Conservation (phyloP, 75 land plant species). For the Chamaecyparis obtusa region DNA sequence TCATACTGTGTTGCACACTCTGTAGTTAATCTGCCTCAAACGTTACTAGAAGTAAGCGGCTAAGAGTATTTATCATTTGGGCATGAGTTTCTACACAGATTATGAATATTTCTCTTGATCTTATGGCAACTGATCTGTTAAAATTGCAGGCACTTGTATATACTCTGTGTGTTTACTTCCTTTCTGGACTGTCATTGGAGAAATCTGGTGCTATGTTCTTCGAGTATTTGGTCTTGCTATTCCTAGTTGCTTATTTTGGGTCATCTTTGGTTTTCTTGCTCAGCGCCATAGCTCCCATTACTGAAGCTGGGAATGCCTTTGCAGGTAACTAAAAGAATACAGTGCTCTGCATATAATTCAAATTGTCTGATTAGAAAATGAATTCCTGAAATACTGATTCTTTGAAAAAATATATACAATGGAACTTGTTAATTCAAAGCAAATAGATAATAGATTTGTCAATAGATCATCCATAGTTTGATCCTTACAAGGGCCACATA, state of each 20-base stretch:
- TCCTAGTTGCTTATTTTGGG: conserved; percentile 29
- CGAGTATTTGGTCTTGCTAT: conserved; percentile 19
- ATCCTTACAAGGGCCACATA: background rate
- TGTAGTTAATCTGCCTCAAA: conserved; percentile 33
- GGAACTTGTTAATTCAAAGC: background rate
- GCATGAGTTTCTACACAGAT: background rate
- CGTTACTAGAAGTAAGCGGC: conserved; percentile 38
- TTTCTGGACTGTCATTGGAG: conserved; percentile 19
- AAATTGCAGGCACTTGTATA: conserved; percentile 29
- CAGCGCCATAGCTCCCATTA: conserved; percentile 30
- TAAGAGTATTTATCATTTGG: background rate
- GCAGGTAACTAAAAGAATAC: conserved; percentile 15
- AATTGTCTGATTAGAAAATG: background rate
- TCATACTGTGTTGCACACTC: conserved; percentile 41
- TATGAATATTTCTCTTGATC: background rate
- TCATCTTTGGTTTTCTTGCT: conserved; percentile 32
- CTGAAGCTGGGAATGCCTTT: conserved; percentile 33
- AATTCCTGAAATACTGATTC: background rate
- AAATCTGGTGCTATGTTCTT: conserved; percentile 15
- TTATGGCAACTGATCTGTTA: background rate
- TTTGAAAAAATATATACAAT: background rate
- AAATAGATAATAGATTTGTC: background rate
- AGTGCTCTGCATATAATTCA: background rate
- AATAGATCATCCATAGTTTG: background rate
- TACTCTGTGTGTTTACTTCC: conserved; percentile 21